phyloP scores from a whole-genome alignment of 192 early-diverging fungal species.

The Backusella liffmaniae region DNA sequence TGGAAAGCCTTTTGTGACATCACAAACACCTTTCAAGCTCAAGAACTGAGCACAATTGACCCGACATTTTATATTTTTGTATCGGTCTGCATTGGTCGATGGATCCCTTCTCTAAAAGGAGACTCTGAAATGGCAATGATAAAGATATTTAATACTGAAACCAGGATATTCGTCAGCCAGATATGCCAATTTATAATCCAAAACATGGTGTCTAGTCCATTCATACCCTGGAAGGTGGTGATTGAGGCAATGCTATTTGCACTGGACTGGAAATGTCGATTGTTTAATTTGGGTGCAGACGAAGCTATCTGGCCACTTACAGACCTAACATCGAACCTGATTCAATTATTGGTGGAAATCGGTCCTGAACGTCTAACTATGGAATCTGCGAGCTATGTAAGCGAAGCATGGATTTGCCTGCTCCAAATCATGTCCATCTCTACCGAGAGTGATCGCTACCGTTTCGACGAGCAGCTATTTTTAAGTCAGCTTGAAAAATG shows the following conservation, averaged over 20 bases:
- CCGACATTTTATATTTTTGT: neutral
- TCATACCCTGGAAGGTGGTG: neutral
- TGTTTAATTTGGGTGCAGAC: neutral
- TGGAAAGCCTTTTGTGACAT: neutral
- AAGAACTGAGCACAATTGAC: neutral
- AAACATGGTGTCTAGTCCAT: neutral
- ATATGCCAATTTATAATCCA: neutral
- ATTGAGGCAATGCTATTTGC: neutral
- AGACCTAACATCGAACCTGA: neutral
- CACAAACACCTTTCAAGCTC: neutral
- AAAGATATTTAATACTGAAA: neutral
- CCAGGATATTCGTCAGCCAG: neutral
- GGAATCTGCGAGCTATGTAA: neutral
- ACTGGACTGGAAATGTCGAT: conserved; percentile 4
- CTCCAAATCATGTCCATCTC: neutral
- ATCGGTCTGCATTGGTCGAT: neutral
- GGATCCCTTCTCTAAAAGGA: neutral
- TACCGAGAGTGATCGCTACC: neutral
- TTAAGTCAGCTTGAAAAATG: neutral
- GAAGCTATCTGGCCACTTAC: neutral
- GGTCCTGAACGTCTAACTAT: neutral
- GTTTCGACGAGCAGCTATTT: neutral
- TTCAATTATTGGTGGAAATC: neutral
- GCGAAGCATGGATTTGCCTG: neutral
- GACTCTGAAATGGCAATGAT: neutral